A percentile compares a stretch with the other conserved stretches of the same genome.
Evolutionary conservation across 371 early-diverging fungal genomes (phyloP).

Genomic region (Mucor irregularis): DNA sequence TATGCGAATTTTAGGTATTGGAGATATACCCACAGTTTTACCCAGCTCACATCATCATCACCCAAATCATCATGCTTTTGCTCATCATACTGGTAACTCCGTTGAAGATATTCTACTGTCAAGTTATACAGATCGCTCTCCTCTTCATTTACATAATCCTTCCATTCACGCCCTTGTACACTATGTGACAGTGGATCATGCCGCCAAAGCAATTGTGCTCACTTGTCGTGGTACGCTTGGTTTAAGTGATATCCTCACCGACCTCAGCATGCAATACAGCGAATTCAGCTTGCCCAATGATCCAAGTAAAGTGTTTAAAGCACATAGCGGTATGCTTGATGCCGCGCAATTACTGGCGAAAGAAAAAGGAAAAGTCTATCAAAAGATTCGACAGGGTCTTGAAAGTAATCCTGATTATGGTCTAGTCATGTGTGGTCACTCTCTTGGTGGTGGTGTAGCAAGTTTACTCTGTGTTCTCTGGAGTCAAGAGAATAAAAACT

Average conservation of each 20-base stretch:
- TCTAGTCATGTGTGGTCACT: slow-evolving; percentile 79
- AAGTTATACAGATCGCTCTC: slow-evolving; percentile 55
- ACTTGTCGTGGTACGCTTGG: slow-evolving; percentile 93
- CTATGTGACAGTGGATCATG: slow-evolving; percentile 84
- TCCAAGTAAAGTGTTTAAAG: slow-evolving; percentile 44
- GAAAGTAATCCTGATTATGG: slow-evolving; percentile 70
- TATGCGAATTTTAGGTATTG: slow-evolving; percentile 82
- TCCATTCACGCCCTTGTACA: slow-evolving; percentile 79
- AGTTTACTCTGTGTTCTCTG: slow-evolving; percentile 72
- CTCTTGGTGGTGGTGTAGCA: slow-evolving; percentile 81
- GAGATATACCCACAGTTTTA: slow-evolving; percentile 50
- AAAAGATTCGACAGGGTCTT: slow-evolving; percentile 65
- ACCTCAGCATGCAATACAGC: slow-evolving; percentile 81
- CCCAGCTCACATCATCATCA: slow-evolving; percentile 48
- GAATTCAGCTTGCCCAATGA: slow-evolving; percentile 51
- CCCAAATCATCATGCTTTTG: slow-evolving; percentile 74
- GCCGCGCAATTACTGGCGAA: slow-evolving; percentile 70
- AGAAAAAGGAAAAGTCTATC: slow-evolving; percentile 65
- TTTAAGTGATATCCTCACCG: slow-evolving; percentile 84
- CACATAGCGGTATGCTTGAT: slow-evolving; percentile 79
- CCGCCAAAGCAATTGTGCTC: slow-evolving; percentile 75
- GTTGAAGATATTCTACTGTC: slow-evolving; percentile 71
- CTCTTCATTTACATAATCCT: slow-evolving; percentile 45
- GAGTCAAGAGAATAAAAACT: slow-evolving; percentile 46
- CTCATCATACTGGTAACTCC: slow-evolving; percentile 69